Base-by-base conservation (phyloP, 192 early-diverging fungal genomes). In the Paraglomus brasilianum region DNA sequence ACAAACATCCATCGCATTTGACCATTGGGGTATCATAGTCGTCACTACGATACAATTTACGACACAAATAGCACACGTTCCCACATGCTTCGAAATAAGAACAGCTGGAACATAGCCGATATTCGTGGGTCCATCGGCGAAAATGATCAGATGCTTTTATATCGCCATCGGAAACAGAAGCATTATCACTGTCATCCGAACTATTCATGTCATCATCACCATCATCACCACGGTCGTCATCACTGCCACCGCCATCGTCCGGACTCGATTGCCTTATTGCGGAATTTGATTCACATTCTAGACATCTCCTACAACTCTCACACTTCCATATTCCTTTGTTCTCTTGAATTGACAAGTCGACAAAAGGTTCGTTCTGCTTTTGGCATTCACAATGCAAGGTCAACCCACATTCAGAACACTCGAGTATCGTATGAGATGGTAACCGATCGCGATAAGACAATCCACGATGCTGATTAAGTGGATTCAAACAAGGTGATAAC, bases 11-110 rank as follows among this genome's bases (percentile, higher is more conserved):
- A 49, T 88, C 87, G 62, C 85, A 88, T 74, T 81, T 82, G 14
- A 88, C 82, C 85, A 88, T 86, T 38, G 75, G 82, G 42, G 81
- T 76, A 59, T 81, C 82, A 55, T 82, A 75, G 43, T 77, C 73
- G 22, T 71, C 75, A 50, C 81, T 75, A 8, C 75, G 65, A 47
- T 88, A 84, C 5, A 82, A 73, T n/a, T 77, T 69, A 13, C 81
- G 50, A 73, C 87, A 88, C 40, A 80, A 69, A 9, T 83, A 83
- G 42, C 87, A 88, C 39, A 86, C 74, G 8, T 81, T 79, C 0
- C 78, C 87, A 19, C 78, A 76, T 11, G 74, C 78, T 10, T 82
- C 76, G 38, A 84, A 75, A 51, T 56, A 45, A 1, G 85, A 79
- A 52, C 87, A 88, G 8, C 46, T 50, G 1, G 83, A 78, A 43